Evolutionary conservation across 331 rosid species (phyloP).

Genomic region (Pyracantha coccinea): DNA sequence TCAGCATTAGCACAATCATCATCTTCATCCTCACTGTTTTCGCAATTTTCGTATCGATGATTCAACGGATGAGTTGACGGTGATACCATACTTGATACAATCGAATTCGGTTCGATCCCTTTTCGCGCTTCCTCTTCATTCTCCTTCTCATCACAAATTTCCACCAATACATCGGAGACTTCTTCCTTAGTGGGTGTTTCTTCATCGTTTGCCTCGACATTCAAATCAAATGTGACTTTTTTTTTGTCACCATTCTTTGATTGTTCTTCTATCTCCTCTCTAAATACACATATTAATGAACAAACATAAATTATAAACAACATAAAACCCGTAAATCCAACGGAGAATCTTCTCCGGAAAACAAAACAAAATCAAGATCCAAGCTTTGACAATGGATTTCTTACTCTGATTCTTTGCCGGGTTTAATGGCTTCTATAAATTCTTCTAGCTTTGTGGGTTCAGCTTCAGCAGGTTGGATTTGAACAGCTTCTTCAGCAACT

Average conservation of each 20-base stretch:
- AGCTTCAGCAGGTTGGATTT: not conserved
- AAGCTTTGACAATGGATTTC: slow-evolving; percentile 1
- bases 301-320: not conserved
- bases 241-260: not conserved
- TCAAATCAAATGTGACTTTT: slow-evolving; percentile 23
- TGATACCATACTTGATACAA: not conserved
- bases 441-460: slow-evolving; percentile 17
- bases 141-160: slow-evolving; percentile 9
- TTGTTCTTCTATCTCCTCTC: slow-evolving; percentile 31
- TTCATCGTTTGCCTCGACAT: slow-evolving; percentile 7
- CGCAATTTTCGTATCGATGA: slow-evolving; percentile 40
- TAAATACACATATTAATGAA: slow-evolving; percentile 13
- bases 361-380: not conserved
- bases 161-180: slow-evolving; percentile 7
- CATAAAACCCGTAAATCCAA: not conserved
- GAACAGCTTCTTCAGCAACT: slow-evolving; percentile 16
- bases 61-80: not conserved
- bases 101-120: not conserved
- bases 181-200: slow-evolving; percentile 13
- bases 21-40: slow-evolving; percentile 17
- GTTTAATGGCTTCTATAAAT: slow-evolving; percentile 11
- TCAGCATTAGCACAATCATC: slow-evolving; percentile 1
- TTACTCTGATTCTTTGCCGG: slow-evolving; percentile 36
- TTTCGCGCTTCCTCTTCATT: slow-evolving; percentile 5
- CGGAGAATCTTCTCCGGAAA: not conserved